A percentile compares a stretch with the other conserved stretches of the same genome.
Conservation (phyloP, 305 asterid species). For the Fraxinus floribunda region DNA sequence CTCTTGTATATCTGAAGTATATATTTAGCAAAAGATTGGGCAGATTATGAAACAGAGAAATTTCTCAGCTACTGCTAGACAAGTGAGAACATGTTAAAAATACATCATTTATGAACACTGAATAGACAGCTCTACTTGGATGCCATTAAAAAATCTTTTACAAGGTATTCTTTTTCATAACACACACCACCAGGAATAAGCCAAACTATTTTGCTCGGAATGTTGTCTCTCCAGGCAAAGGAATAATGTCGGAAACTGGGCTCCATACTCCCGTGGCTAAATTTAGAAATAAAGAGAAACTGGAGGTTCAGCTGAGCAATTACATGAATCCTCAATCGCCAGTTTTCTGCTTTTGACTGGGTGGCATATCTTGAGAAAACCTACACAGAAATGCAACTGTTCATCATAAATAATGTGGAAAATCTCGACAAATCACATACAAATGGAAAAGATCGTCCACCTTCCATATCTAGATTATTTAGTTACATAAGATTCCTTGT, state of each 20-base stretch:
- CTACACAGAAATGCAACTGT: conserved; percentile 28
- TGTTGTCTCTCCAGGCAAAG: background rate
- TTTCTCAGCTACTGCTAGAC: background rate
- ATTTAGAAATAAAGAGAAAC: background rate
- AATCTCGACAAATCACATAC: background rate
- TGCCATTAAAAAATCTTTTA: background rate
- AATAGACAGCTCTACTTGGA: background rate
- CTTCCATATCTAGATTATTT: background rate
- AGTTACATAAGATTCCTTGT: background rate
- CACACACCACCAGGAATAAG: background rate
- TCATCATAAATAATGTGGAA: background rate
- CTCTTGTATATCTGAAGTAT: background rate
- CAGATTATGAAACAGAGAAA: background rate
- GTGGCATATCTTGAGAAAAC: conserved; percentile 39
- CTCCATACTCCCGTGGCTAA: background rate
- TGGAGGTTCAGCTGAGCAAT: background rate
- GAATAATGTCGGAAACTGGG: background rate
- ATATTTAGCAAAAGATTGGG: background rate
- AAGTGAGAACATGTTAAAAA: background rate
- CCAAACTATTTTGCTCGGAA: background rate
- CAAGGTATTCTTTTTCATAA: background rate
- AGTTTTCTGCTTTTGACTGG: conserved; percentile 39
- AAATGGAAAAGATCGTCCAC: background rate
- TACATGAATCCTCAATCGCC: conserved; percentile 10
- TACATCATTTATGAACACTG: background rate